Conservation (phyloP, 1,284 basidiomycete species). For the Cerioporus squamosus region DNA sequence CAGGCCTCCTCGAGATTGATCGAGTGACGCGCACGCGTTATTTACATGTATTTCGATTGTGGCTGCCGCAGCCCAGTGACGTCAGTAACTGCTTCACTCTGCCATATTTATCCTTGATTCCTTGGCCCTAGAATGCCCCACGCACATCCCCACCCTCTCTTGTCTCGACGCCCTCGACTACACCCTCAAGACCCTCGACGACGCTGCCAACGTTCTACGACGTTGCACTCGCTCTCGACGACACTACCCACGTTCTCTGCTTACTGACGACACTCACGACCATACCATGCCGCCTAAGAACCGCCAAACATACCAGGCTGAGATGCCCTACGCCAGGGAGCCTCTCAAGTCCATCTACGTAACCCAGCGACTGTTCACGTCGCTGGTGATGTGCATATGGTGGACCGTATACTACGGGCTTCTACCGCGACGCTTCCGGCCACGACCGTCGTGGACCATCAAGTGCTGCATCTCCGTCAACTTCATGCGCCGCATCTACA, state of each 20-base stretch:
- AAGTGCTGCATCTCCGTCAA: constrained; percentile 52
- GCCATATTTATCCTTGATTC: no score
- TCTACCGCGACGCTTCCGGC: constrained; percentile 45
- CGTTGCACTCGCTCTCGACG: neutral
- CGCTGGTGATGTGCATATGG: constrained; percentile 46
- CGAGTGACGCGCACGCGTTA: constrained; percentile 1
- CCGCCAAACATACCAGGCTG: constrained; percentile 24
- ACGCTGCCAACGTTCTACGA: neutral
- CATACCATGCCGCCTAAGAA: constrained; percentile 11
- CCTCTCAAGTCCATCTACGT: constrained; percentile 53
- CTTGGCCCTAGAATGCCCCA: no score
- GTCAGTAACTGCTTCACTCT: constrained; percentile 2
- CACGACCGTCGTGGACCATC: constrained; percentile 51
- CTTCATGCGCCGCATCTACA: constrained; percentile 54
- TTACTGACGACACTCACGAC: neutral
- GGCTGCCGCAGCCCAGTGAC: constrained; percentile 13
- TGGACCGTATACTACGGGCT: constrained; percentile 48
- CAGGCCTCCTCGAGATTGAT: constrained; percentile 3
- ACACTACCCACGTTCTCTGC: neutral
- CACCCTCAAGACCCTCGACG: neutral
- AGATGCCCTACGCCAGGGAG: constrained; percentile 46
- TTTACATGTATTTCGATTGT: constrained; percentile 10
- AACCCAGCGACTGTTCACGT: constrained; percentile 48
- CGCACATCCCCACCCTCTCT: neutral
- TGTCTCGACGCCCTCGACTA: neutral